Conservation (phyloP, 1,284 basidiomycete species). For the Leccinum fallax region DNA sequence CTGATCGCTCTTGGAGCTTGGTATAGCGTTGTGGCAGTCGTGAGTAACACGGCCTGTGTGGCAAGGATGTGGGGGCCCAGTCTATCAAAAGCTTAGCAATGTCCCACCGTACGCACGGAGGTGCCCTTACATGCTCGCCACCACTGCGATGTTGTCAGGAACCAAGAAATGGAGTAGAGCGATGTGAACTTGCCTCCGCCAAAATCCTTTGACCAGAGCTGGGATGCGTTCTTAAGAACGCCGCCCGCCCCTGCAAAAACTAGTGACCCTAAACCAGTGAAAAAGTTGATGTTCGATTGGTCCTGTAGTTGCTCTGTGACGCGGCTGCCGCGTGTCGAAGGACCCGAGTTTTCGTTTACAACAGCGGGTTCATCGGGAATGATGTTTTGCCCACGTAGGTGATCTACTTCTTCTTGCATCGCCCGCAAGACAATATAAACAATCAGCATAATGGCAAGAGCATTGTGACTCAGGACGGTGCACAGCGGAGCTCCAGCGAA, state of each 20-base stretch:
- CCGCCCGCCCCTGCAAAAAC: constrained; percentile 22
- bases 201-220: constrained; percentile 36
- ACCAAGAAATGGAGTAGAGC: neutral
- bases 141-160: constrained; percentile 20
- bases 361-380: constrained; percentile 14
- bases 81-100: constrained; percentile 15
- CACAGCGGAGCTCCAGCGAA: constrained; percentile 32
- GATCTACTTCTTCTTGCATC: constrained; percentile 23
- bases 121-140: constrained; percentile 28
- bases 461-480: constrained; percentile 32
- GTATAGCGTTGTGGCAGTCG: constrained; percentile 29
- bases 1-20: constrained; percentile 25
- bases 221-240: constrained; percentile 26
- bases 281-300: constrained; percentile 9
- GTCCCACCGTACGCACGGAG: neutral
- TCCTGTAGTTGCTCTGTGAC: neutral
- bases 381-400: constrained; percentile 17
- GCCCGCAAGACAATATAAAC: constrained; percentile 27
- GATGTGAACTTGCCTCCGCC: constrained; percentile 23
- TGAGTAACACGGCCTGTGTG: constrained; percentile 30
- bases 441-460: constrained; percentile 21
- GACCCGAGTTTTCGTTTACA: neutral
- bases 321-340: neutral
- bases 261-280: constrained; percentile 22
- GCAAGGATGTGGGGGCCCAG: constrained; percentile 32